Evolutionary conservation across 306 rosid species (phyloP).

Genomic region (Phaseolus lunatus): DNA sequence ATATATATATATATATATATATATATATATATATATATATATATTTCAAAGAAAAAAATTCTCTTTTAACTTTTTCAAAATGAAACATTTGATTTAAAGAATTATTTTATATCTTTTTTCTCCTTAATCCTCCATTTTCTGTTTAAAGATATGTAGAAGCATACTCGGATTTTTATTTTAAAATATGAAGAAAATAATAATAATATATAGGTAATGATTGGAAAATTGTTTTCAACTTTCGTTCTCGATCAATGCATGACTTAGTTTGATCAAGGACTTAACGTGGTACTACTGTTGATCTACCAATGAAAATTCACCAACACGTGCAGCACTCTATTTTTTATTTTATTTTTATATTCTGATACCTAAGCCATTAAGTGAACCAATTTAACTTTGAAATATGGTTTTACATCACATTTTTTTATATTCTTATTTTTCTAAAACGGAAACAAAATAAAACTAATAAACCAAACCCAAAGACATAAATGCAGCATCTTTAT

Average conservation of each 20-base stretch:
- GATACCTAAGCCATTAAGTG: neutral
- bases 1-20: no score
- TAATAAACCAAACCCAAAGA: no score
- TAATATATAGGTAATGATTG: neutral
- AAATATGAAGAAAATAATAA: neutral
- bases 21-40: no score
- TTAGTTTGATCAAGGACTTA: neutral
- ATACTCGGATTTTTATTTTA: neutral
- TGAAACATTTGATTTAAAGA: no score
- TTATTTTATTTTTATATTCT: neutral
- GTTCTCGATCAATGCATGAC: neutral
- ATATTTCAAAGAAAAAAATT: no score
- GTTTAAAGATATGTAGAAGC: neutral
- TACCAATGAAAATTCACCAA: neutral
- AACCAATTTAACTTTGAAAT: neutral
- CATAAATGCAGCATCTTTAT: no score
- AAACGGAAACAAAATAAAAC: no score
- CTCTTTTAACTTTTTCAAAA: no score
- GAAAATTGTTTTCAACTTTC: neutral
- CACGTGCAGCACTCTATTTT: neutral
- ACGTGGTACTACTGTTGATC: neutral
- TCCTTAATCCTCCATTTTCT: no score
- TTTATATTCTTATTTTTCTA: no score
- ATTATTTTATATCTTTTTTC: no score
- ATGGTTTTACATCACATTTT: neutral